Conservation (phyloP, 768 basidiomycete genomes). For the Leccinum incarnatum region DNA sequence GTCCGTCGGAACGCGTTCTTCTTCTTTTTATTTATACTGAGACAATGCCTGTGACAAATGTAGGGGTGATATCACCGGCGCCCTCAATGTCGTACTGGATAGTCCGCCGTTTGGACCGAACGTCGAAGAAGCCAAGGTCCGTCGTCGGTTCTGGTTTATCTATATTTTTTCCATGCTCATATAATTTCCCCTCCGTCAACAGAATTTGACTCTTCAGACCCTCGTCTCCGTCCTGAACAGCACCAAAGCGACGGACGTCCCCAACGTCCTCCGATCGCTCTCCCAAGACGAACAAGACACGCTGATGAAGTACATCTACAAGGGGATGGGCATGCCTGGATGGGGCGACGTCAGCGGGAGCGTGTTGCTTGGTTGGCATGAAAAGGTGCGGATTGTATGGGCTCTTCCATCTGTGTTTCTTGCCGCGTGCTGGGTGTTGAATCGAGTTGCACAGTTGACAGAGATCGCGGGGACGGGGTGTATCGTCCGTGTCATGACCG, state of each 20-base stretch:
- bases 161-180: neutral
- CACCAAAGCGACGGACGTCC: constrained; percentile 86
- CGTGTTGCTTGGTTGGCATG: constrained; percentile 83
- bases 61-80: constrained; percentile 77
- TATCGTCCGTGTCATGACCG: constrained; percentile 85
- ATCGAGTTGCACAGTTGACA: constrained; percentile 57
- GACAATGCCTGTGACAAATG: neutral
- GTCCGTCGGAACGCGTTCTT: constrained; percentile 43
- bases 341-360: constrained; percentile 64
- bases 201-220: constrained; percentile 78
- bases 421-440: constrained; percentile 19
- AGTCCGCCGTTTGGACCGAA: constrained; percentile 86
- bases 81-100: constrained; percentile 68
- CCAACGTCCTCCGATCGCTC: constrained; percentile 67
- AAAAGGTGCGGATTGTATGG: constrained; percentile 60
- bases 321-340: constrained; percentile 78
- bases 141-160: neutral
- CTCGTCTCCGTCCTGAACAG: constrained; percentile 90
- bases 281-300: constrained; percentile 79
- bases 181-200: neutral
- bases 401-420: neutral
- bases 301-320: constrained; percentile 98
- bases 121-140: constrained; percentile 88
- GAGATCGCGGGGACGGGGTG: constrained; percentile 93
- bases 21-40: neutral